Base-by-base conservation (phyloP, 2,329 filamentous ascomycete genomes). In the Penicillium sp. region DNA sequence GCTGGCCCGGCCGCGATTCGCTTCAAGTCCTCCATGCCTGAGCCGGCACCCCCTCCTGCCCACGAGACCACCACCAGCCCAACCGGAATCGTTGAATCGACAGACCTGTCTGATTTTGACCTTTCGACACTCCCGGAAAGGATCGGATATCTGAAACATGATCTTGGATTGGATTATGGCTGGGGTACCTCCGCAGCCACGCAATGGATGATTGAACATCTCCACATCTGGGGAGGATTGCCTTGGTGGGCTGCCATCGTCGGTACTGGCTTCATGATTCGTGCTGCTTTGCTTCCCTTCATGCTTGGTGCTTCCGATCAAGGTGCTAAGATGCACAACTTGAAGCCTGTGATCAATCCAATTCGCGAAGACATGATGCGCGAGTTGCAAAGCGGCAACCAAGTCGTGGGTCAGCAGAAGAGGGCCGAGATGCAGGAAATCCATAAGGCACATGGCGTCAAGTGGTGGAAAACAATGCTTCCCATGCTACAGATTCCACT, bases 151-250 rank as follows among this genome's bases (percentile, higher is more conserved):
- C 78, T 99, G 53, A 84, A 89, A 9, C 7, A 9, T 62, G 81
- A 84, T 6, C 78, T 97, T 10, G 94, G 94, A 3, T 77, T 99
- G 21, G 89, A 97, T 64, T 97, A 87, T 65, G 91, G 93, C 67
- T 92, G 79, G 77, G 93, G 93, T 15, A 84, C 89, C 5, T 89
- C 91, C 0, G 76, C 85, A 4, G 60, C 84, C 15, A 85, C 94
- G 71, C 81, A 96, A 74, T 92, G 81, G 79, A 21, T 83, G 2
- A 75, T 97, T 10, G 94, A 99, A 77, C 85, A 93, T 68, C 69
- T 95, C 38, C 90, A 99, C 73, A 78, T 96, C 56, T 86, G 81
- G 62, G 76, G 68, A 6, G 90, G 87, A 33, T 73, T 90, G 50
- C 89, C 90, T 12, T 97, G 94, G 94, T 91, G 89, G 79, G 85